Conservation (phyloP, 768 basidiomycete species). For the Lactarius quietus region DNA sequence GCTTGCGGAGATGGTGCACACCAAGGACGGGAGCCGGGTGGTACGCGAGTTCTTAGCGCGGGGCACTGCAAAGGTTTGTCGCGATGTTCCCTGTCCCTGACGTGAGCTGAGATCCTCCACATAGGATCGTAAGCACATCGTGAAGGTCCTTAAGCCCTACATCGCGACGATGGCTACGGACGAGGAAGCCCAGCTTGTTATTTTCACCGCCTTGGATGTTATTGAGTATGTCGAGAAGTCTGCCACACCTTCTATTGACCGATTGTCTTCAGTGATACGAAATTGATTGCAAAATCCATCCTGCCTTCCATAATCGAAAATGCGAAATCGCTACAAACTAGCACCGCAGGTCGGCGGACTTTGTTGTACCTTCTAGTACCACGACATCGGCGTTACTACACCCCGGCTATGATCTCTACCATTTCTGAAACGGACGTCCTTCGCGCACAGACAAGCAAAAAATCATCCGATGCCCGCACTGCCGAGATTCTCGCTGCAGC, state of each 20-base stretch:
- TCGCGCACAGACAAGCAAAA: slow-evolving; percentile 79
- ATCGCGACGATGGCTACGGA: slow-evolving; percentile 84
- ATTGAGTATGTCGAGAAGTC: slow-evolving; percentile 63
- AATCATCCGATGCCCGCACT: slow-evolving; percentile 56
- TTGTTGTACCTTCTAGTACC: slow-evolving; percentile 82
- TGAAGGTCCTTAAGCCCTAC: slow-evolving; percentile 87
- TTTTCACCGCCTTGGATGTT: slow-evolving; percentile 87
- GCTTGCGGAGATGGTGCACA: slow-evolving; percentile 91
- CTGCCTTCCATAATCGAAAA: slow-evolving; percentile 62
- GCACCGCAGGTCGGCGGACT: slow-evolving; percentile 74
- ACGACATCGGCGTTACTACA: slow-evolving; percentile 82
- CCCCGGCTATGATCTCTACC: slow-evolving; percentile 68
- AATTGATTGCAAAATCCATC: slow-evolving; percentile 77
- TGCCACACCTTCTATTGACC: background rate
- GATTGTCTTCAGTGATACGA: slow-evolving; percentile 67
- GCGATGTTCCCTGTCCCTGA: background rate
- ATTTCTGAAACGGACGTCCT: slow-evolving; percentile 71
- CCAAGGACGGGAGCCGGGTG: slow-evolving; percentile 82
- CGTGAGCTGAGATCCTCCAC: background rate
- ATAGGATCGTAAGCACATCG: slow-evolving; percentile 86
- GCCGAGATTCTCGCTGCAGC: slow-evolving; percentile 71
- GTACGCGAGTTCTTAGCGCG: slow-evolving; percentile 82
- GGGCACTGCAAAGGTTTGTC: slow-evolving; percentile 73
- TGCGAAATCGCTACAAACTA: slow-evolving; percentile 53
- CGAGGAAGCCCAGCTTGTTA: slow-evolving; percentile 84